Evolutionary conservation across 352 stramenopile genomes (phyloP).

Genomic region (Globisporangium okanoganense): DNA sequence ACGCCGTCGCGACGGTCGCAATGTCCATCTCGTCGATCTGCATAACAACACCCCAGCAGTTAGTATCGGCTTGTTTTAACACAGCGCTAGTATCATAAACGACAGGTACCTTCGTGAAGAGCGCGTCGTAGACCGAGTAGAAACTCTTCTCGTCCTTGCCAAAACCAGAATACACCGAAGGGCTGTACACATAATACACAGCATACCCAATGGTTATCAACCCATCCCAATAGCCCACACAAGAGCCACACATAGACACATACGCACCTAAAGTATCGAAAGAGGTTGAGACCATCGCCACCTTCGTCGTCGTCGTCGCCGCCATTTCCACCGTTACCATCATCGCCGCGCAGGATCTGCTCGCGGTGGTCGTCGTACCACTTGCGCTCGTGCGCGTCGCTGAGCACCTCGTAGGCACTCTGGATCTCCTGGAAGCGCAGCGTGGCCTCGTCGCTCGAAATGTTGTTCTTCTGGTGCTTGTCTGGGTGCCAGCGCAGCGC

Average conservation of each 20-base stretch:
- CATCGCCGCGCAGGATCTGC: slow-evolving; percentile 76
- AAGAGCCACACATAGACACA: not conserved
- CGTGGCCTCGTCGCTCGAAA: slow-evolving; percentile 73
- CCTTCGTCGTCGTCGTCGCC: slow-evolving; percentile 22
- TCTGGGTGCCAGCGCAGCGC: slow-evolving; percentile 84
- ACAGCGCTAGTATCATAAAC: not conserved
- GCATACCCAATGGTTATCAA: slow-evolving; percentile 7
- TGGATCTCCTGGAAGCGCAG: slow-evolving; percentile 84
- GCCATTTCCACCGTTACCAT: slow-evolving; percentile 28
- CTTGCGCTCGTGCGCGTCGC: slow-evolving; percentile 79
- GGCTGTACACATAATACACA: slow-evolving; percentile 18
- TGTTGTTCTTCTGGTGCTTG: slow-evolving; percentile 73
- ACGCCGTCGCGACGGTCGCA: slow-evolving; percentile 17
- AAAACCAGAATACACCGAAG: slow-evolving; percentile 76
- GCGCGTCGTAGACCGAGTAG: slow-evolving; percentile 64
- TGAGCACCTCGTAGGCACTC: slow-evolving; percentile 84
- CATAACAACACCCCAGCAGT: slow-evolving; percentile 2
- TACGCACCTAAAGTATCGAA: slow-evolving; percentile 72
- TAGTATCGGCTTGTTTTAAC: not conserved
- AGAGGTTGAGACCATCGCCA: slow-evolving; percentile 64
- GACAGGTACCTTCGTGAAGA: slow-evolving; percentile 63
- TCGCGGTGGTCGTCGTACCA: slow-evolving; percentile 89
- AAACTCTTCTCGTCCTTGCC: slow-evolving; percentile 70
- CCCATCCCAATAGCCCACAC: not conserved
- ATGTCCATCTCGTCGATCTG: slow-evolving; percentile 73